A percentile compares a stretch with the other conserved stretches of the same genome.
phyloP scores from a whole-genome alignment of 164 flowering plant species.

The Aristolochia contorta region DNA sequence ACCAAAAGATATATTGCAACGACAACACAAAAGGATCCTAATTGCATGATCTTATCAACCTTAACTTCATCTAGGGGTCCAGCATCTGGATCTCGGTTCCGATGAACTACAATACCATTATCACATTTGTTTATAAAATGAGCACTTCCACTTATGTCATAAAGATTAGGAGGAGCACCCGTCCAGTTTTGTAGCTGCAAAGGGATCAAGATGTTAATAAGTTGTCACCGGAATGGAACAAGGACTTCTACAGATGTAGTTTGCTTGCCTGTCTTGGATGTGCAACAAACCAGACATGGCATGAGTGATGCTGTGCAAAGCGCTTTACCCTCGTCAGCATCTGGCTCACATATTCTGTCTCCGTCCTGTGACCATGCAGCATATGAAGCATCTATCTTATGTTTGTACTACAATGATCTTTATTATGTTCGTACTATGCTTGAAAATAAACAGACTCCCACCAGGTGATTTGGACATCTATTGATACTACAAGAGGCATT shows the following conservation, averaged over 20 bases:
- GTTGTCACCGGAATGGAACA: no score
- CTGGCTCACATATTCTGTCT: constrained; percentile 97
- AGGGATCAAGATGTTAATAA: no score
- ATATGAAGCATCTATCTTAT: background rate
- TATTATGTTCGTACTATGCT: no score
- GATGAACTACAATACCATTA: constrained; percentile 94
- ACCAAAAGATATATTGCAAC: background rate
- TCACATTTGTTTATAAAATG: constrained; percentile 99
- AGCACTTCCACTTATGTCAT: constrained; percentile 99
- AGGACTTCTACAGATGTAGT: background rate
- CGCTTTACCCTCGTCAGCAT: constrained; percentile 86
- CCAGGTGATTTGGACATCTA: no score
- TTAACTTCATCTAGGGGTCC: constrained; percentile 81
- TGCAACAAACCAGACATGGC: constrained; percentile 99
- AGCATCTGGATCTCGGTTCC: constrained; percentile 69
- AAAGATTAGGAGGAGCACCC: constrained; percentile 83
- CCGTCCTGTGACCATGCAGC: constrained; percentile 50
- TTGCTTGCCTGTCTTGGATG: constrained; percentile 90
- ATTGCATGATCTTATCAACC: constrained; percentile 22
- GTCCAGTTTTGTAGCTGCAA: constrained; percentile 78
- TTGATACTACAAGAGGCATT: no score
- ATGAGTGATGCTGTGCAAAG: constrained; percentile 90
- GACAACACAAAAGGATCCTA: background rate
- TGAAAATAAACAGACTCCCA: no score
- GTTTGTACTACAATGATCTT: no score